Conservation (phyloP, 441 rosid genomes). For the Adansonia grandidieri region DNA sequence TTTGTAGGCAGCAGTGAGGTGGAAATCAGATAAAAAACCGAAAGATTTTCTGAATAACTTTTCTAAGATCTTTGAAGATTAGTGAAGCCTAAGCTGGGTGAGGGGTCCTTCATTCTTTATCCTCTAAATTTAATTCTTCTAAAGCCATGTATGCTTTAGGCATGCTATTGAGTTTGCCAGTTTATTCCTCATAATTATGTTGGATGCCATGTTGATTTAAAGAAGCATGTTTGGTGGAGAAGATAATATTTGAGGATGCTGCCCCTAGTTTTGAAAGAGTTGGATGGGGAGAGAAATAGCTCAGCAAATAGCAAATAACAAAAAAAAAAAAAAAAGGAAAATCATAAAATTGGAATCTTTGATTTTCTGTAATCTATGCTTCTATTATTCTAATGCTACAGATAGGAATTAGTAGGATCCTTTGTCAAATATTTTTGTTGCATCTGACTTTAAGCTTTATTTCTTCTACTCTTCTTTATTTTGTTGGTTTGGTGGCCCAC, state of each 20-base stretch:
- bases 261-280: constrained; percentile 1
- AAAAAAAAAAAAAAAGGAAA: background rate
- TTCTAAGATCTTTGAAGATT: background rate
- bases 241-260: background rate
- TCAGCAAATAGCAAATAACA: background rate
- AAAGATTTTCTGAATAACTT: background rate
- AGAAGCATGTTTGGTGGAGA: background rate
- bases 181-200: background rate
- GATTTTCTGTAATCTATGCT: background rate
- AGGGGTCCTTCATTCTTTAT: background rate
- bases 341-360: background rate
- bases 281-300: background rate
- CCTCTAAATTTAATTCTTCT: background rate
- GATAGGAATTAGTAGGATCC: background rate
- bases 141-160: background rate
- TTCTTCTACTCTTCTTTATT: constrained; percentile 2
- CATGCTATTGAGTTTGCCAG: background rate
- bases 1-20: background rate
- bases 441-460: background rate
- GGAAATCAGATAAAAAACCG: background rate
- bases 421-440: background rate
- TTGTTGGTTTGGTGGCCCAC: constrained; percentile 3
- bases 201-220: background rate
- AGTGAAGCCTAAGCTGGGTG: too few species aligned
- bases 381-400: background rate